Evolutionary conservation across 2,329 filamentous ascomycete species (phyloP).

Genomic region (Colletotrichum paranaense): DNA sequence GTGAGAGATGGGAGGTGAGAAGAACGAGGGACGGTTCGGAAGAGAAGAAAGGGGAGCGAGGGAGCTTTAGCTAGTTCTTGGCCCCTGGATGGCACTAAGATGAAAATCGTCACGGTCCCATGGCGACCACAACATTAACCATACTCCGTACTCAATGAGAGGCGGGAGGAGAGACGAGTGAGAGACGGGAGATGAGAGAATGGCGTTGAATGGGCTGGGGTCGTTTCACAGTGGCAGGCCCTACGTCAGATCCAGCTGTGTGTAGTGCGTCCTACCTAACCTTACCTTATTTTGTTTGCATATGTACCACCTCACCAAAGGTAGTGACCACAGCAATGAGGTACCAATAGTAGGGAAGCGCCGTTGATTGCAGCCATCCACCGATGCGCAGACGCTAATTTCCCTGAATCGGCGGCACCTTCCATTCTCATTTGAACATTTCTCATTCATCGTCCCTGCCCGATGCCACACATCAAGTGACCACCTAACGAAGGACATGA

Average conservation of each 20-base stretch:
- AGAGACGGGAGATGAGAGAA: not conserved
- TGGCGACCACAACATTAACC: not conserved
- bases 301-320: too few species aligned
- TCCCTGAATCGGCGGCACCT: slow-evolving; percentile 20
- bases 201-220: not conserved
- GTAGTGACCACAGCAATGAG: too few species aligned
- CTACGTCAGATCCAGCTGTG: slow-evolving; percentile 11
- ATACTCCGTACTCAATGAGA: too few species aligned
- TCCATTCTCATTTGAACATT: not conserved
- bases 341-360: not conserved
- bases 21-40: not conserved
- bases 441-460: not conserved
- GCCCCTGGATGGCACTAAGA: not conserved
- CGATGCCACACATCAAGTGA: not conserved
- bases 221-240: slow-evolving; percentile 2
- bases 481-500: not conserved
- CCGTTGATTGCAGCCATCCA: not conserved
- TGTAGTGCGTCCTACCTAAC: not conserved
- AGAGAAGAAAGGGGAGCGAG: not conserved
- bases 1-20: not conserved
- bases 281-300: too few species aligned
- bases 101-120: not conserved
- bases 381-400: slow-evolving; percentile 24
- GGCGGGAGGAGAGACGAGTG: not conserved
- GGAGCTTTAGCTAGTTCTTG: not conserved